Evolutionary conservation across 2,329 filamentous ascomycete genomes (phyloP).

Genomic region (Cladosporium velox): DNA sequence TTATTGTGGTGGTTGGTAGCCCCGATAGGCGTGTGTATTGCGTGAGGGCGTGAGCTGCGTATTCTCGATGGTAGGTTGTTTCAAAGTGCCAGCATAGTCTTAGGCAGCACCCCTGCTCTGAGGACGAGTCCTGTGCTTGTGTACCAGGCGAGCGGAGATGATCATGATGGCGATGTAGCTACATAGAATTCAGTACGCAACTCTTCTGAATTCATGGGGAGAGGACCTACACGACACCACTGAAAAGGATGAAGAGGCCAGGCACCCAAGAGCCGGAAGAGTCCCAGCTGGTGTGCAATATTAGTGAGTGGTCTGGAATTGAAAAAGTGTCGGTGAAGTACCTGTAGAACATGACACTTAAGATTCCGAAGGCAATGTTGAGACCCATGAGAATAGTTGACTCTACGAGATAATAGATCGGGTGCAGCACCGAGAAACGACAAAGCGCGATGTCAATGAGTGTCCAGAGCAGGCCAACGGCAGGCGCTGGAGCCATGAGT

Average conservation of each 20-base stretch:
- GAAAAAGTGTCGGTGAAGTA: not conserved
- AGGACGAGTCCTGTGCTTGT: conserved; percentile 9
- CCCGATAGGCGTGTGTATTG: not conserved
- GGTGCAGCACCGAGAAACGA: conserved; percentile 7
- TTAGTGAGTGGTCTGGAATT: not conserved
- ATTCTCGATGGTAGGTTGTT: not conserved
- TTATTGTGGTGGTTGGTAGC: not conserved
- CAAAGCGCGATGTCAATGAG: conserved; percentile 12
- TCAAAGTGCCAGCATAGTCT: not conserved
- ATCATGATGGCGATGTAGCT: conserved; percentile 12
- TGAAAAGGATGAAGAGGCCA: not conserved
- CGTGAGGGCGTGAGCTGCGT: not conserved
- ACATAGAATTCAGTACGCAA: not conserved
- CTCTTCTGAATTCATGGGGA: not conserved
- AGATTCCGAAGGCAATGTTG: not conserved
- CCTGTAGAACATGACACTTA: not conserved
- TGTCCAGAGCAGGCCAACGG: conserved; percentile 4
- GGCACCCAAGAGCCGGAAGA: not conserved
- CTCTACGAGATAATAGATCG: conserved; percentile 15
- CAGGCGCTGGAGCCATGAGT: conserved; percentile 3
- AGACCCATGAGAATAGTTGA: not conserved
- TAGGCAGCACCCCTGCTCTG: not conserved
- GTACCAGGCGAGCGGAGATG: not conserved
- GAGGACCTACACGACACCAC: not conserved
- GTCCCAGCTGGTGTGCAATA: not conserved